phyloP scores from a whole-genome alignment of 345 rosid genomes.

The Schrenkiella parvula region DNA sequence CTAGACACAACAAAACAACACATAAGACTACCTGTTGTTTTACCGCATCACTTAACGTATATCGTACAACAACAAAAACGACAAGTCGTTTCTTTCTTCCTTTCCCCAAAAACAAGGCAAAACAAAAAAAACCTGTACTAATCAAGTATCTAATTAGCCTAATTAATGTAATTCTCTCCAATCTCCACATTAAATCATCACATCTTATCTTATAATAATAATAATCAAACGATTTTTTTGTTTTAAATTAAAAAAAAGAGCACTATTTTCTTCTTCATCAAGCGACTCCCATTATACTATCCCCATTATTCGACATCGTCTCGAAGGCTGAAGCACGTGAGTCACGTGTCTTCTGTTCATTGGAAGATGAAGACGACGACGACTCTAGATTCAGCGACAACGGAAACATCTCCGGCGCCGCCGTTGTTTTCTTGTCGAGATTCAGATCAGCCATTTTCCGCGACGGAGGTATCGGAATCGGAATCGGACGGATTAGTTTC shows the following conservation, averaged over 20 bases:
- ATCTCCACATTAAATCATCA: conserved; percentile 1
- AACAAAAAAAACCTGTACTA: neutral
- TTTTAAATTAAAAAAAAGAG: neutral
- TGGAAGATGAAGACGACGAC: conserved; percentile 35
- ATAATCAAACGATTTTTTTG: neutral
- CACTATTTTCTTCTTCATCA: conserved; percentile 38
- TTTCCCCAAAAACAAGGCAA: neutral
- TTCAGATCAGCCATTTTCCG: conserved; percentile 67
- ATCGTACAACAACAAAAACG: conserved; percentile 6
- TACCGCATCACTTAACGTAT: neutral
- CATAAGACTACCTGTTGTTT: conserved; percentile 11
- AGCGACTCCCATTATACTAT: conserved; percentile 67
- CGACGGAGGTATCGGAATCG: conserved; percentile 56
- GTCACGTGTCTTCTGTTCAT: conserved; percentile 43
- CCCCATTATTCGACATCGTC: conserved; percentile 54
- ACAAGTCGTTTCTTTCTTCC: conserved; percentile 16
- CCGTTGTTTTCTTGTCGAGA: conserved; percentile 32
- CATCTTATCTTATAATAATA: neutral
- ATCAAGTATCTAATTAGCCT: conserved; percentile 22
- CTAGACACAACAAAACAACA: neutral
- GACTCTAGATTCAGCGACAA: conserved; percentile 55
- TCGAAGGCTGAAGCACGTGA: conserved; percentile 44
- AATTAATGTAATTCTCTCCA: neutral
- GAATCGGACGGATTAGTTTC: conserved; percentile 44
- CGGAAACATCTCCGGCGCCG: conserved; percentile 25